Conservation (phyloP, 495 filamentous ascomycete species). For the Hypoxylon perforatum region DNA sequence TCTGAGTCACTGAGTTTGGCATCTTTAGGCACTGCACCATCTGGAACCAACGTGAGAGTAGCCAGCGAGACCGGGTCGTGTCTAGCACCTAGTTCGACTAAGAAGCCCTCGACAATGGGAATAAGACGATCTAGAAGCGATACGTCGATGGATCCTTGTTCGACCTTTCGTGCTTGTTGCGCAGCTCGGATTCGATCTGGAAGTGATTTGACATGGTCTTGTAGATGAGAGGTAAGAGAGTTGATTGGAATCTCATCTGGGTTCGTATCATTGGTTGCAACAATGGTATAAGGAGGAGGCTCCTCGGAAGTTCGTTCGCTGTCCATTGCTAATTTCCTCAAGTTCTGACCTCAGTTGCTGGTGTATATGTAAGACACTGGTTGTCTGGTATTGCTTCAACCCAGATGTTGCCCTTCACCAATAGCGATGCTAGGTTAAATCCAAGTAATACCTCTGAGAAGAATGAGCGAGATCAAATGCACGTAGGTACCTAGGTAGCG, state of each 20-base stretch:
- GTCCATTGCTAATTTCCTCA: no score
- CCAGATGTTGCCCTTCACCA: not conserved
- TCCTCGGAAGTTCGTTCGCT: constrained; percentile 21
- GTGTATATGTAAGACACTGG: no score
- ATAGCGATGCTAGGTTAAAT: not conserved
- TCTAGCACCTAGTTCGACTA: constrained; percentile 44
- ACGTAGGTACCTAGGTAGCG: not conserved
- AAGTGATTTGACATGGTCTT: constrained; percentile 51
- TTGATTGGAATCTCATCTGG: constrained; percentile 27
- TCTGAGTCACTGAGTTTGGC: constrained; percentile 48
- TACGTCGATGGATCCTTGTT: constrained; percentile 47
- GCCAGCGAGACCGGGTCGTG: constrained; percentile 36
- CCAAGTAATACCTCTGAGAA: no score
- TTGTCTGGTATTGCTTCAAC: no score
- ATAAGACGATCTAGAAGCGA: constrained; percentile 47
- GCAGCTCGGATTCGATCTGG: constrained; percentile 51
- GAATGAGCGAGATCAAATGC: no score
- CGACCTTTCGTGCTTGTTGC: constrained; percentile 44
- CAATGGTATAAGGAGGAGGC: constrained; percentile 52
- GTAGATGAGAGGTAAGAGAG: constrained; percentile 48
- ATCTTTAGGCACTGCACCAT: constrained; percentile 42
- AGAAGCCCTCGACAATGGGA: constrained; percentile 52
- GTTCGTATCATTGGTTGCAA: constrained; percentile 5
- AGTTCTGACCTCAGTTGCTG: no score
- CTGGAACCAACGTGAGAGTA: constrained; percentile 56